Evolutionary conservation across 495 filamentous ascomycete species (phyloP), one percentile per base, ranked within the genome.

Genomic region (Tuber aestivum): DNA sequence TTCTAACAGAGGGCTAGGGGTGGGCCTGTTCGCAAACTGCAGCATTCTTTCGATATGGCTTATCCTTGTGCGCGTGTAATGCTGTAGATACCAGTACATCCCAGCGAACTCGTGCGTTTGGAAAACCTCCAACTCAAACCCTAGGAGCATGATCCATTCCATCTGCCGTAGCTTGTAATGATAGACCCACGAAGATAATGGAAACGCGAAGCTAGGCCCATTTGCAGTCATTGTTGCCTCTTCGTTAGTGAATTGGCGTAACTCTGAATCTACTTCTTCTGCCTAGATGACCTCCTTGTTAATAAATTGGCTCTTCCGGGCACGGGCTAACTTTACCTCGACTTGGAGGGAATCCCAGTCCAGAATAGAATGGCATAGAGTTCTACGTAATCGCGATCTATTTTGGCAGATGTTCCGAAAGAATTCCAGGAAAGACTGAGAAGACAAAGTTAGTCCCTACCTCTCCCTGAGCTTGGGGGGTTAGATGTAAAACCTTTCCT

Each of bases 61-160:
- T 41, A 86, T 84, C n/a, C 88, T 86, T 0, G 86, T 87, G 70
- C 86, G 85, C 61, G 87, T 82, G 1, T 92, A 85, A 76, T 88
- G 85, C 80, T 89, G 86, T 10, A 92, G 86, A 76, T 92, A 96
- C 91, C 92, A 95, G 83, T 97, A 97, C 92, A 97, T 97, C 23
- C 89, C 90, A 20, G 91, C 88, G 10, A 95, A 86, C 84, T 99
- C 95, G 82, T 97, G 92, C 2, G 91, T 88, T 37, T 93, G 89
- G 82, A 98, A 98, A 40, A 97, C 89, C 14, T 94, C 90, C 27
- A 97, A 90, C 83, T 98, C 95, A 82, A 99, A 97, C n/a, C 95
- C 95, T 72, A 97, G 90, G 83, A 97, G 93, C 20, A 97, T 87
- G 69, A 95, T 91, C 86, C 91, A 92, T 76, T 94, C 91, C 88